Base-by-base conservation (phyloP, 2,329 filamentous ascomycete genomes). In the Colletotrichum salicis region DNA sequence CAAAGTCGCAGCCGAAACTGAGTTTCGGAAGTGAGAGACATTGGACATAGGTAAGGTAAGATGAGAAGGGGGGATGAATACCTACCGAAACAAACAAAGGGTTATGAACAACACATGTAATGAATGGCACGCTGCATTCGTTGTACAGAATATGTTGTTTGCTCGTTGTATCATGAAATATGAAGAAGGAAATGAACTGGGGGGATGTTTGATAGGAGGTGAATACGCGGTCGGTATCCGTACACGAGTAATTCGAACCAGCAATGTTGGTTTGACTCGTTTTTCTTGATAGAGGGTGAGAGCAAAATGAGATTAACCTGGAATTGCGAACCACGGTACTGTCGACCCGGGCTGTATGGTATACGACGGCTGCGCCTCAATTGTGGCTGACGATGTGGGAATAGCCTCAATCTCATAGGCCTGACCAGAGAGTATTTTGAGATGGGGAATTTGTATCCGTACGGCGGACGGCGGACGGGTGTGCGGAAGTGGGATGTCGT, bases 321-420 rank as follows among this genome's bases (percentile, higher is more conserved):
- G 5, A 8, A 45, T 19, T 10, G 41, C 8, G 41, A 48, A 48
- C 7, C 19, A 11, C 7, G 41, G 15, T 48, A 48, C 41, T 22
- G 41, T 48, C 41, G 41, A 12, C 15, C 11, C 13, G 37, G 45
- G 22, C 22, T 41, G 22, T 15, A 31, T 31, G 10, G n/a, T 35
- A n/a, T 33, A n/a, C 48, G 13, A 22, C 10, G 37, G 22, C 29
- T 19, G 12, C 27, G 61, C 31, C 41, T 58, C 27, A 11, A 7
- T n/a, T 58, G 69, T 64, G 59, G 54, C 59, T 69, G 54, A 35
- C 52, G 11, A 29, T 15, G 37, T 51, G 65, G 65, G 65, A 71
- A 71, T 69, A 71, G 65, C 69, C 59, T 71, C 69, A 64, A 54
- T 41, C 31, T 19, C 22, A 11, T 13, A 13, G n/a, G 60, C 22